Base-by-base conservation (phyloP, 306 rosid genomes). In the Cicer pinnatifidum region DNA sequence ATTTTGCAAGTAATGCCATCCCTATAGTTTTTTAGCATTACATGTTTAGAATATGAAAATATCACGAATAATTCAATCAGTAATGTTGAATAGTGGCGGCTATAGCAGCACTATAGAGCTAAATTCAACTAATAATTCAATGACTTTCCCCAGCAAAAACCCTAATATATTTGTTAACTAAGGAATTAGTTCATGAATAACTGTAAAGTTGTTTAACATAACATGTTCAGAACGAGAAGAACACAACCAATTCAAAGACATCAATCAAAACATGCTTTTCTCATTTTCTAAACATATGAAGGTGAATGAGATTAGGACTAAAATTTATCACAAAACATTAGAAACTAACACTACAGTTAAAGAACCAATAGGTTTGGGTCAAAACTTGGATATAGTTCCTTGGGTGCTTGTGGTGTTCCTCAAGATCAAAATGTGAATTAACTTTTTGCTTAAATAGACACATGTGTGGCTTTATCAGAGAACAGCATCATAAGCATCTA, bases 381-480 rank as follows among this genome's bases (percentile, higher is more conserved):
- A 40, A 68, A 68, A 68, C 45, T 12, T 33, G 60, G 59, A 48
- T 33, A n/a, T 33, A 68, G 28, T 48, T 68, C 28, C 9, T 33
- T n/a, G 9, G 39, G 9, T 28, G 61, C 33, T 69, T 50, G 11
- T 19, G 61, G 61, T 16, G 60, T 13, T 50, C n/a, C 50, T 47
- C 12, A 69, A 15, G 0, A 50, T 6, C 35, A 50, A 48, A 37
- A 15, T 15, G 38, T 69, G 44, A 3, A 51, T 33, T 11, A 6
- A 28, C 5, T 51, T 5, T 68, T 19, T 8, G 9, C 48, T 6
- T 15, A 16, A 63, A 43, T 9, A 6, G 17, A 23, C 11, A 11
- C 17, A 0, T 19, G 6, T 9, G 15, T 11, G 0, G 2, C 20
- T 17, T 44, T 66, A 66, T 11, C 3, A 3, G 63, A 16, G 50